Evolutionary conservation across 805 yeast genomes (phyloP).

Genomic region (Zygosaccharomyces pseudorouxii): DNA sequence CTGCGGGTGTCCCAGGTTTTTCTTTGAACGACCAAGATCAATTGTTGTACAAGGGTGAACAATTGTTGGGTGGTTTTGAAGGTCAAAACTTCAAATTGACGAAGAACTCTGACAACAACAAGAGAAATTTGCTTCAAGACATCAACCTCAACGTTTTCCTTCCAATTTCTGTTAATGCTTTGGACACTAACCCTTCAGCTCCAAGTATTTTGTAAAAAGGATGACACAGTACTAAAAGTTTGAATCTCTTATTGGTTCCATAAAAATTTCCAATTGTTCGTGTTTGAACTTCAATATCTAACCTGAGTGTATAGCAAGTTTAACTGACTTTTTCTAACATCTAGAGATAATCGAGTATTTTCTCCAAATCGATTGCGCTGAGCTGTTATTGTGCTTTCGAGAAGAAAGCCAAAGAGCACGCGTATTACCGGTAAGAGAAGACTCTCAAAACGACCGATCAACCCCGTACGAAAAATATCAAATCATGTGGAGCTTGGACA

Average conservation of each 20-base stretch:
- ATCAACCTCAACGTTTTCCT: not conserved
- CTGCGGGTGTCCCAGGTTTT: not conserved
- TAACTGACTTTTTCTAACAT: not conserved
- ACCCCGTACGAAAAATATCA: too few species aligned
- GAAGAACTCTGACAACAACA: not conserved
- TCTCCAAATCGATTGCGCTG: not conserved
- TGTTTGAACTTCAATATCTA: not conserved
- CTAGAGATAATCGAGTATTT: not conserved
- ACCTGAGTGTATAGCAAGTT: not conserved
- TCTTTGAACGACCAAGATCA: not conserved
- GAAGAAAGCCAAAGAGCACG: too few species aligned
- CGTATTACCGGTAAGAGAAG: too few species aligned
- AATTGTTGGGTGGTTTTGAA: not conserved
- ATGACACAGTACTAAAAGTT: not conserved
- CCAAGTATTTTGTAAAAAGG: not conserved
- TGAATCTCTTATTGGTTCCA: not conserved
- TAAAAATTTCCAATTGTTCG: not conserved
- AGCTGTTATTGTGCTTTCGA: too few species aligned
- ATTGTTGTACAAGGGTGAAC: not conserved
- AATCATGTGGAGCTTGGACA: too few species aligned
- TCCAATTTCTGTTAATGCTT: not conserved
- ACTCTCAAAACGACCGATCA: too few species aligned
- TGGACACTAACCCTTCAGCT: not conserved
- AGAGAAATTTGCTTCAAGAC: not conserved
- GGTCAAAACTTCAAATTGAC: not conserved